Percentiles rank a stretch among this genome's conserved stretches.
These are phyloP conservation scores for Rickenella mellea DNA, from an alignment of 768 basidiomycete species.

Conservation along the genomic window DNA sequence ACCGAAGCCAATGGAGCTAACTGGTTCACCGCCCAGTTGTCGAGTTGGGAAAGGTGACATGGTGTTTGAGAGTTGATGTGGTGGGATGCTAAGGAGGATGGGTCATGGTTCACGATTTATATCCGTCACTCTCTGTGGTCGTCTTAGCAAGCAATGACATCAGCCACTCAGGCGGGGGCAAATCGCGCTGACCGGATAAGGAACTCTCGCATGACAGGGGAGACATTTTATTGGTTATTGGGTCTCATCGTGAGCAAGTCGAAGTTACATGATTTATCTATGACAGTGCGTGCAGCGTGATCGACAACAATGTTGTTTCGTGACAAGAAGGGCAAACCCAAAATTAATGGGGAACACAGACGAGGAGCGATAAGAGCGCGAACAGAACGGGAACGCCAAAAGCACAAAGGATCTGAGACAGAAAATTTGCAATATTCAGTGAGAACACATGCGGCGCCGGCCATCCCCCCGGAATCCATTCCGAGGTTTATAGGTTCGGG, in stretches of 20 bases:
- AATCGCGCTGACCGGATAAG: no score
- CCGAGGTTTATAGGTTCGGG: slow-evolving; percentile 5
- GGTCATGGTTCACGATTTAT: no score
- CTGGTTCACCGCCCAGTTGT: slow-evolving; percentile 30
- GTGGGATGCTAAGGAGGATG: no score
- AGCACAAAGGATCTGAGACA: slow-evolving; percentile 3
- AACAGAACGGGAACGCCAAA: slow-evolving; percentile 4
- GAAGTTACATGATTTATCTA: slow-evolving; percentile 3
- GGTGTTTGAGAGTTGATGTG: no score
- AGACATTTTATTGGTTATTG: no score
- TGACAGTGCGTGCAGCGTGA: slow-evolving; percentile 4
- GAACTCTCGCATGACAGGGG: no score
- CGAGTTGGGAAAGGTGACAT: no score
- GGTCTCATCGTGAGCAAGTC: slow-evolving; percentile 6
- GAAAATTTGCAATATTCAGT: slow-evolving; percentile 11
- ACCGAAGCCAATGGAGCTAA: slow-evolving; percentile 52
- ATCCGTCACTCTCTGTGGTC: no score
- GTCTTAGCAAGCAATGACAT: no score
- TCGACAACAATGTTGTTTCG: slow-evolving; percentile 26
- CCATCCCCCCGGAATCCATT: neutral
- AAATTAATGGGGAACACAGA: slow-evolving; percentile 19
- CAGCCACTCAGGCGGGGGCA: no score
- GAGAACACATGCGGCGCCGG: neutral
- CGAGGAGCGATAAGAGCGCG: slow-evolving; percentile 15
- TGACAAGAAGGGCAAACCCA: slow-evolving; percentile 24